A percentile compares a stretch with the other conserved stretches of the same genome.
Conservation (phyloP, 495 filamentous ascomycete species). For the Penicillium dipodomyicola region DNA sequence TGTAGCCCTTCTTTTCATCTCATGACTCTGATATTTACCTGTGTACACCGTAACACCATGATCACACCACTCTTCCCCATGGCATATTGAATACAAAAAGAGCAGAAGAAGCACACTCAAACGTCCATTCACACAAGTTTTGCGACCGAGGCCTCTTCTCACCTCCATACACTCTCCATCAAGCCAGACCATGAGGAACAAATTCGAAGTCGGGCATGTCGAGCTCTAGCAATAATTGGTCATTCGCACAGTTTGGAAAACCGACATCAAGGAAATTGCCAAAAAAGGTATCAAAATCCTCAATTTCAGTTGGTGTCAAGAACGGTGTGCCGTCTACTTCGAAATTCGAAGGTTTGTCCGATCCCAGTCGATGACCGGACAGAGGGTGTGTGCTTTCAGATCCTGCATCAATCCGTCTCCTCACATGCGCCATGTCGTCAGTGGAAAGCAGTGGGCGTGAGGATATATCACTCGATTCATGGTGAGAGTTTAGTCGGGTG, state of each 20-base stretch:
- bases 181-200: background rate
- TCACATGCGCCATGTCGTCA: background rate
- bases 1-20: background rate
- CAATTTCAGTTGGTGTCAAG: background rate
- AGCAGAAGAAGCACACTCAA: background rate
- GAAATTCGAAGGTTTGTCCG: conserved; percentile 10
- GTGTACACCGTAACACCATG: background rate
- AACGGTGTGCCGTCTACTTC: background rate
- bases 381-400: background rate
- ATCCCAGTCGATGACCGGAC: background rate
- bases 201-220: conserved; percentile 7
- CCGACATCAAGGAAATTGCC: conserved; percentile 26
- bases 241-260: conserved; percentile 17
- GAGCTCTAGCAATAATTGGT: conserved; percentile 13
- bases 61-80: background rate
- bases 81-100: background rate
- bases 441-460: background rate
- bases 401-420: background rate
- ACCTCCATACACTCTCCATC: background rate
- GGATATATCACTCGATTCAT: background rate
- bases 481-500: conserved; percentile 6
- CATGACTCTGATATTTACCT: background rate
- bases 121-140: too few relatives aligned
- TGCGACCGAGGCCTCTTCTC: too few relatives aligned
- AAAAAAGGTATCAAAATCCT: conserved; percentile 21